Percentiles rank a stretch among this genome's conserved stretches.
phyloP scores from a whole-genome alignment of 345 rosid genomes.

The Heritiera fomes region DNA sequence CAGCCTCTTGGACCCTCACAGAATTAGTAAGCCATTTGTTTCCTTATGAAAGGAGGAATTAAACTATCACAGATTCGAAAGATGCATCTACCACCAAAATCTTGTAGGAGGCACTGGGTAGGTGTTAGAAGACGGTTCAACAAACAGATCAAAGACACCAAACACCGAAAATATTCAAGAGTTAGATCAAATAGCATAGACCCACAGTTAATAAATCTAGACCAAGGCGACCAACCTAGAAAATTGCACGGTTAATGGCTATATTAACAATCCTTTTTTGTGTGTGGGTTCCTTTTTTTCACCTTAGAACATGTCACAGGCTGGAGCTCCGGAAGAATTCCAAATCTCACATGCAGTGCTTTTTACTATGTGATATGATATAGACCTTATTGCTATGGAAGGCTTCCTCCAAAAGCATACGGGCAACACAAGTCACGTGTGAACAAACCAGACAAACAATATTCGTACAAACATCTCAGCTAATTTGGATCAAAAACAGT shows the following conservation, averaged over 20 bases:
- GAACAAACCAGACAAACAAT: background rate
- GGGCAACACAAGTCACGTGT: background rate
- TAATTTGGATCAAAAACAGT: background rate
- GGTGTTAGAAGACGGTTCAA: background rate
- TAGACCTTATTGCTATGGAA: background rate
- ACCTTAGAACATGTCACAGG: background rate
- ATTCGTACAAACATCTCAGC: background rate
- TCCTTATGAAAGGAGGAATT: background rate
- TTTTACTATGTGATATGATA: background rate
- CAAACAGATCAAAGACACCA: slow-evolving; percentile 3
- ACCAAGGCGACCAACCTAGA: background rate
- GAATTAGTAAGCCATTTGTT: background rate
- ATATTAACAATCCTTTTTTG: background rate
- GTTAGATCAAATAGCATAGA: background rate
- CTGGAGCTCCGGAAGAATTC: background rate
- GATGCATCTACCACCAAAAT: background rate
- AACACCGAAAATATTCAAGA: background rate
- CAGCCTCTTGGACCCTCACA: background rate
- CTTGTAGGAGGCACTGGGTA: slow-evolving; percentile 1
- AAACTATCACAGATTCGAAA: background rate
- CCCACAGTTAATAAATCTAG: background rate
- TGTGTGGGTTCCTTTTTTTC: background rate
- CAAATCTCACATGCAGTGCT: background rate
- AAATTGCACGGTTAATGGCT: background rate
- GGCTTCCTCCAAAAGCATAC: background rate